These are phyloP conservation scores for Pseudogymnoascus sp. DNA, from an alignment of 2,329 filamentous ascomycete genomes.

Conservation along the genomic window DNA sequence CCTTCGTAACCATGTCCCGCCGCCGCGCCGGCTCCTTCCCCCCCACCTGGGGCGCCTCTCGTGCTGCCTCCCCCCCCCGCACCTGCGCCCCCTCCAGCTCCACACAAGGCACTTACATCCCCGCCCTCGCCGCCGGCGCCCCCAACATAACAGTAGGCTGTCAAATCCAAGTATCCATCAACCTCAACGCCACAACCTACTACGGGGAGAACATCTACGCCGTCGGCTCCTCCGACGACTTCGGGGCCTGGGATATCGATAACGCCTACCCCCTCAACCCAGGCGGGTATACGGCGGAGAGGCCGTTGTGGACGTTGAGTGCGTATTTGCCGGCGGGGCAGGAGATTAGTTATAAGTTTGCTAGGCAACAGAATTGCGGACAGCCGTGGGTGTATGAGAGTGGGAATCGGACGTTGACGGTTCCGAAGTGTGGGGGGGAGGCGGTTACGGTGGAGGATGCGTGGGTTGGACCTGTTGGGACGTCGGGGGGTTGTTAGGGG, in stretches of 20 bases:
- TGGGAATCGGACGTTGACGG: slow-evolving; percentile 33
- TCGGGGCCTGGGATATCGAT: slow-evolving; percentile 53
- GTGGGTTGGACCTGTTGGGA: slow-evolving; percentile 29
- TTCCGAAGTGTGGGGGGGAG: slow-evolving; percentile 30
- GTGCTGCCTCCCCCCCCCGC: slow-evolving; percentile 35
- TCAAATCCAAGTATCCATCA: slow-evolving; percentile 39
- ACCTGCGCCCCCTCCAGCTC: slow-evolving; percentile 21
- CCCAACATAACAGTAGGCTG: slow-evolving; percentile 28
- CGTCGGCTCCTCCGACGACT: slow-evolving; percentile 45
- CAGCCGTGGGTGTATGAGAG: slow-evolving; percentile 37
- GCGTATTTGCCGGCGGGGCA: slow-evolving; percentile 34
- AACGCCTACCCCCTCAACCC: slow-evolving; percentile 48
- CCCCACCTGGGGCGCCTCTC: slow-evolving; percentile 45
- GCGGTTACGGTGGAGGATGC: slow-evolving; percentile 30
- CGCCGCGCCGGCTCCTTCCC: slow-evolving; percentile 48
- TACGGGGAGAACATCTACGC: slow-evolving; percentile 58
- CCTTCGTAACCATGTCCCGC: slow-evolving; percentile 53
- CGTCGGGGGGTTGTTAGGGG: background rate
- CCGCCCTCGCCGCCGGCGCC: slow-evolving; percentile 36
- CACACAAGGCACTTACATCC: slow-evolving; percentile 41
- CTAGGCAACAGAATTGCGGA: slow-evolving; percentile 35
- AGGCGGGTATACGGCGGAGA: slow-evolving; percentile 41
- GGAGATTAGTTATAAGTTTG: slow-evolving; percentile 38
- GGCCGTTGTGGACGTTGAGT: slow-evolving; percentile 37
- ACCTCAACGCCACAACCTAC: slow-evolving; percentile 44